Base-by-base conservation (phyloP, 2,329 filamentous ascomycete genomes). In the Epichloe baconii region DNA sequence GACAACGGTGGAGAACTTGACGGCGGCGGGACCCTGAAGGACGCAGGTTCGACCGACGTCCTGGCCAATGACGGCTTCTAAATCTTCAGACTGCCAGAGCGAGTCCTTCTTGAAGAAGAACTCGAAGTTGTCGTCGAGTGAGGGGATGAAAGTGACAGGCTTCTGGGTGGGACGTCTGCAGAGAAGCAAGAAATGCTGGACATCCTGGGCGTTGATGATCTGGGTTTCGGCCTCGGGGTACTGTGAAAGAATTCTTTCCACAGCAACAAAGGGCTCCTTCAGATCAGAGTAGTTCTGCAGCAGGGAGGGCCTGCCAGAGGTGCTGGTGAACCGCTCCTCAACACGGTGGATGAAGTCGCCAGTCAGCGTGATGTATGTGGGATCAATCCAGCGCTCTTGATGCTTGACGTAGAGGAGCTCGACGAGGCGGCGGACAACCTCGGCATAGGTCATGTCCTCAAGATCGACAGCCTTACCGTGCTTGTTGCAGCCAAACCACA, bases 71-170 rank as follows among this genome's bases (percentile, higher is more conserved):
- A 98, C 90, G 50, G 93, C 93, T 62, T 94, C 91, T 11, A 98
- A 77, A 63, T 98, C 93, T 70, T 98, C 93, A 1, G 93, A 97
- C 71, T 98, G 93, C 93, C 93, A 98, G 7, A 98, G 79, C 1
- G 93, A 98, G 68, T 98, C 93, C 75, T 98, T 98, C 82, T 98
- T 98, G 84, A 98, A 98, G 75, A 88, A 98, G 72, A 94, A 95
- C 66, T 98, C 93, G 59, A 98, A 98, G 66, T 91, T 95, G 56
- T 95, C 89, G 61, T 98, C 93, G 21, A 98, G 77, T n/a, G 86
- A 77, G 5, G 93, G 93, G 34, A 98, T 90, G 65, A 98, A 98
- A 0, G 91, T 93, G 31, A 94, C 87, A 2, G 93, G 93, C 78
- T 98, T 98, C 75, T 98, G 93, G 41, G 85, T 85, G 46, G 86